These are phyloP conservation scores for Candida ascalaphidarum DNA, from an alignment of 805 yeast genomes.

Conservation along the genomic window DNA sequence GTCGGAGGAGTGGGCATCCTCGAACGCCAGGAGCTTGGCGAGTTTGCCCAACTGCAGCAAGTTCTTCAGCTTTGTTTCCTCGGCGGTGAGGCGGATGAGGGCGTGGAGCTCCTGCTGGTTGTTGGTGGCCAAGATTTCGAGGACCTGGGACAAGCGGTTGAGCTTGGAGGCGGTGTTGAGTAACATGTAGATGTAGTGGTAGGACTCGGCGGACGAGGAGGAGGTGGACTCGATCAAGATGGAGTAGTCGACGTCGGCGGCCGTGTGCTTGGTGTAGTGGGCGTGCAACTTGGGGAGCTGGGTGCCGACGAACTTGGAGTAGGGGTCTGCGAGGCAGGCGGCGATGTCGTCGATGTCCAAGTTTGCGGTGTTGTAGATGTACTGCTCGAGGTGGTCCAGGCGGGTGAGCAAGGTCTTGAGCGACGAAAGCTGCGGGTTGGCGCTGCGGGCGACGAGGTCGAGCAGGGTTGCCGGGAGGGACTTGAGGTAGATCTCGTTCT, in stretches of 20 bases:
- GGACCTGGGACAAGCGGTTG: constrained; percentile 50
- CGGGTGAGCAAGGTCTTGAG: constrained; percentile 23
- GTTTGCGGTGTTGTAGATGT: constrained; percentile 47
- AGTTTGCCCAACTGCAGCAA: constrained; percentile 24
- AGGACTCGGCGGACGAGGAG: constrained; percentile 33
- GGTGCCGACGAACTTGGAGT: constrained; percentile 15
- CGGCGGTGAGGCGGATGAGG: constrained; percentile 52
- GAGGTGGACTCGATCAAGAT: constrained; percentile 20
- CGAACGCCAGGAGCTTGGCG: constrained; percentile 21
- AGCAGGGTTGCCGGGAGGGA: constrained; percentile 9
- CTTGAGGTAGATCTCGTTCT: constrained; percentile 58
- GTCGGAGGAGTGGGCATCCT: constrained; percentile 11
- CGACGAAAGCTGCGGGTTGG: constrained; percentile 27
- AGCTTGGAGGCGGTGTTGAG: constrained; percentile 51
- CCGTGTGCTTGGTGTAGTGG: constrained; percentile 10
- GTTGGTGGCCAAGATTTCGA: constrained; percentile 45
- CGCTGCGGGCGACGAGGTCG: constrained; percentile 14
- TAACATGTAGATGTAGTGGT: constrained; percentile 43
- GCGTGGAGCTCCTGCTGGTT: constrained; percentile 56
- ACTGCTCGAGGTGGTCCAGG: constrained; percentile 42
- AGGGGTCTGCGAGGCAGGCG: constrained; percentile 21
- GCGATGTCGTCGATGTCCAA: constrained; percentile 48
- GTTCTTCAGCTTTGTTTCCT: constrained; percentile 54
- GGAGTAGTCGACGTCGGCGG: constrained; percentile 17
- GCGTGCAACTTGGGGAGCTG: constrained; percentile 21